Evolutionary conservation across 129 eudicot genomes (phyloP).

Genomic region (Pittosporum tobira): DNA sequence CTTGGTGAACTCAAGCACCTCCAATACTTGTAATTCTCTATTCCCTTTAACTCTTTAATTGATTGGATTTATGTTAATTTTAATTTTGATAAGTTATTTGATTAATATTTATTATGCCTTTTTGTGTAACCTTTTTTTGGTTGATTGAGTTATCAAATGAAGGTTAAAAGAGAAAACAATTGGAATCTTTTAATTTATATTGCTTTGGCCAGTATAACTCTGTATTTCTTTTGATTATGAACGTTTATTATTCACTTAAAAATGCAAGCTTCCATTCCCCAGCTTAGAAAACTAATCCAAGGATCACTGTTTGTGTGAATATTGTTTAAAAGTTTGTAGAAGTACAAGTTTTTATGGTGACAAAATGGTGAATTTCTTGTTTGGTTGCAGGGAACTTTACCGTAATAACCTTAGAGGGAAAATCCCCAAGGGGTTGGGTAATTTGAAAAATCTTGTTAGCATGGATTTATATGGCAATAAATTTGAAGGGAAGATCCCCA

Average conservation of each 20-base stretch:
- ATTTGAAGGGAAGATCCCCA: conserved; percentile 61
- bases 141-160: neutral
- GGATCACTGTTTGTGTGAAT: too few species aligned
- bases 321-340: too few species aligned
- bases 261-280: too few species aligned
- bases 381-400: conserved; percentile 65
- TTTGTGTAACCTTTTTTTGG: conserved; percentile 5
- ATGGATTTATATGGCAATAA: conserved; percentile 82
- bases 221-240: too few species aligned
- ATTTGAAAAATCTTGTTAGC: conserved; percentile 59
- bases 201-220: too few species aligned
- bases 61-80: neutral
- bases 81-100: too few species aligned
- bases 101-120: too few species aligned
- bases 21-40: conserved; percentile 49
- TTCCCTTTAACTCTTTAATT: conserved; percentile 15
- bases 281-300: too few species aligned
- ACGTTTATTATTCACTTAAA: too few species aligned
- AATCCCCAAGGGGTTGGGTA: conserved; percentile 78
- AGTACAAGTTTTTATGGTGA: conserved; percentile 3
- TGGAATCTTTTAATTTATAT: too few species aligned
- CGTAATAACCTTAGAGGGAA: conserved; percentile 52
- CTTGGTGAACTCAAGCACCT: conserved; percentile 80
- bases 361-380: neutral
- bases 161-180: too few species aligned